Conservation (phyloP, 306 rosid genomes). For the Notholithocarpus densiflorus region DNA sequence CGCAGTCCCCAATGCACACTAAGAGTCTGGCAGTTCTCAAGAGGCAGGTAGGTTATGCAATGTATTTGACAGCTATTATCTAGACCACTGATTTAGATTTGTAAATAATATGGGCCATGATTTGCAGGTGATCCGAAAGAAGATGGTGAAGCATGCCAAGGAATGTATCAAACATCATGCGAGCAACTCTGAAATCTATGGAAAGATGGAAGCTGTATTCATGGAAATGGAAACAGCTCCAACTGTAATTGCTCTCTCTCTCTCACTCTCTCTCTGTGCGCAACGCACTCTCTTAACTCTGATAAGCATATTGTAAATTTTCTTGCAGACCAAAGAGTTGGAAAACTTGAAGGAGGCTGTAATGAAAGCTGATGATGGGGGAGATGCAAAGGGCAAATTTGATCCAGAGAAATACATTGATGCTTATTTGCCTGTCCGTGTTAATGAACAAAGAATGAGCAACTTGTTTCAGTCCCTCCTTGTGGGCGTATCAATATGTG, state of each 20-base stretch:
- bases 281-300: background rate
- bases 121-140: constrained; percentile 55
- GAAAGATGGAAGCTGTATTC: constrained; percentile 81
- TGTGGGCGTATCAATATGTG: constrained; percentile 68
- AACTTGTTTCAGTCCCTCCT: constrained; percentile 77
- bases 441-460: constrained; percentile 89
- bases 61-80: constrained; percentile 22
- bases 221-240: constrained; percentile 76
- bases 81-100: constrained; percentile 63
- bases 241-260: constrained; percentile 39
- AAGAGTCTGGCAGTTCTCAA: constrained; percentile 84
- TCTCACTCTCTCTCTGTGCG: too few relatives aligned
- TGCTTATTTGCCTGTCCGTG: constrained; percentile 66
- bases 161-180: constrained; percentile 64
- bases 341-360: constrained; percentile 68
- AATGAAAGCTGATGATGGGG: constrained; percentile 35
- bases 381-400: constrained; percentile 32
- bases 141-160: constrained; percentile 80
- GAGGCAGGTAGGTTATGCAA: constrained; percentile 49
- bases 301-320: constrained; percentile 6
- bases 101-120: constrained; percentile 42
- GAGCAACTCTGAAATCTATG: constrained; percentile 71
- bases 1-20: constrained; percentile 99
- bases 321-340: constrained; percentile 62
- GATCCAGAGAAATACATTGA: constrained; percentile 85